These are phyloP conservation scores for Exophiala calicioides DNA, from an alignment of 2,329 filamentous ascomycete species.

Conservation along the genomic window DNA sequence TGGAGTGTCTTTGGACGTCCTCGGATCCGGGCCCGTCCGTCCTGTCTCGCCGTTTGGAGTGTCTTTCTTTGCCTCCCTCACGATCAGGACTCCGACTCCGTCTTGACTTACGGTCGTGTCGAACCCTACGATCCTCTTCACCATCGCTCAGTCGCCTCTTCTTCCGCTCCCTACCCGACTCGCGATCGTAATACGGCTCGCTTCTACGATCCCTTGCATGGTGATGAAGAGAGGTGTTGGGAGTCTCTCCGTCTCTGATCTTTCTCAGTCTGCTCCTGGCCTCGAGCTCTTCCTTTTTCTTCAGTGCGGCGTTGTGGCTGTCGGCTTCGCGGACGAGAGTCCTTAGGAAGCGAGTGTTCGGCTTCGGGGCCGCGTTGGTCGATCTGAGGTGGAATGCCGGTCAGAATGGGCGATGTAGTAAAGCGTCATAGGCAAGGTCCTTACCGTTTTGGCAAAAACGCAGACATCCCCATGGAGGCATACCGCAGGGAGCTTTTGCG, in stretches of 20 bases:
- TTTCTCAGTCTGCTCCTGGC: slow-evolving; percentile 68
- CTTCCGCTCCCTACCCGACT: slow-evolving; percentile 24
- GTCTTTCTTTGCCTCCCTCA: slow-evolving; percentile 23
- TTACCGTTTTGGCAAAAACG: slow-evolving; percentile 60
- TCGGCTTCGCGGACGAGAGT: slow-evolving; percentile 88
- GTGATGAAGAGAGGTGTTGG: slow-evolving; percentile 21
- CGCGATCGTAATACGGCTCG: slow-evolving; percentile 13
- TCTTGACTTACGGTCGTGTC: slow-evolving; percentile 3
- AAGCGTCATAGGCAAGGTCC: slow-evolving; percentile 39
- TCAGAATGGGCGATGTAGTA: background rate
- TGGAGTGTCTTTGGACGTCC: no score
- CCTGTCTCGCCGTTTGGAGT: background rate
- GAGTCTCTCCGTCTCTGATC: slow-evolving; percentile 52
- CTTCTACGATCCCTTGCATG: slow-evolving; percentile 30
- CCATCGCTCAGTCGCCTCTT: slow-evolving; percentile 35
- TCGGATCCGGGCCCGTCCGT: no score
- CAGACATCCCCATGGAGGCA: slow-evolving; percentile 71
- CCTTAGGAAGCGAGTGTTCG: slow-evolving; percentile 85
- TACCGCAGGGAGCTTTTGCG: slow-evolving; percentile 72
- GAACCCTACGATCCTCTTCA: slow-evolving; percentile 26
- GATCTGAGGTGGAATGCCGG: slow-evolving; percentile 50
- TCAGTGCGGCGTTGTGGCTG: slow-evolving; percentile 81
- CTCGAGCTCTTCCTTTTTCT: slow-evolving; percentile 81
- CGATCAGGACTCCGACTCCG: slow-evolving; percentile 14
- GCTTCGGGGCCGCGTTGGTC: slow-evolving; percentile 70